phyloP scores from a whole-genome alignment of 805 yeast species.

The Cyberlindnera mississippiensis region DNA sequence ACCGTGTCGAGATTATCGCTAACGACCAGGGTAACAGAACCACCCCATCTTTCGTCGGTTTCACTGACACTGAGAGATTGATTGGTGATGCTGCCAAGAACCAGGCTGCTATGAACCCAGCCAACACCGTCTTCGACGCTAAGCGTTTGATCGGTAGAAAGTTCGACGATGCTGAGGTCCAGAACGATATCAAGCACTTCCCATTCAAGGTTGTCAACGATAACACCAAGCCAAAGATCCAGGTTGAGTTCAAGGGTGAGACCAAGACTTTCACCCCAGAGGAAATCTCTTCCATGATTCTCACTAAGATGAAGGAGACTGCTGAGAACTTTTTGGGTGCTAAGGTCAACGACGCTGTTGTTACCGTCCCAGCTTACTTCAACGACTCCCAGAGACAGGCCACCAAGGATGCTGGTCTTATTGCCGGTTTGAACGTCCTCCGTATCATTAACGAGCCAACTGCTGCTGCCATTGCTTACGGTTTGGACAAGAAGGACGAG shows the following conservation, averaged over 20 bases:
- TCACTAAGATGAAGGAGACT: conserved; percentile 84
- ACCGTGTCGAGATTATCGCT: conserved; percentile 92
- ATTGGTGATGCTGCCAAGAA: conserved; percentile 98
- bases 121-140: conserved; percentile 86
- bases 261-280: conserved; percentile 87
- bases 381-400: conserved; percentile 24
- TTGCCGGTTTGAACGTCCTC: conserved; percentile 22
- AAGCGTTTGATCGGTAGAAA: conserved; percentile 95
- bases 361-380: conserved; percentile 32
- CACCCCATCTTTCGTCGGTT: conserved; percentile 94
- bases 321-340: conserved; percentile 89
- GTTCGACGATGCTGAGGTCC: conserved; percentile 73
- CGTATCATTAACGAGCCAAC: conserved; percentile 24
- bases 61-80: conserved; percentile 91
- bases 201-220: conserved; percentile 78
- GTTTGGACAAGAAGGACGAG: conserved; percentile 73
- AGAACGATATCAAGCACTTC: conserved; percentile 74
- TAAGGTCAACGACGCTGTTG: conserved; percentile 85
- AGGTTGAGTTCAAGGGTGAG: conserved; percentile 60
- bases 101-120: conserved; percentile 96
- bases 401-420: conserved; percentile 22
- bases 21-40: conserved; percentile 99
- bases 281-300: conserved; percentile 91
- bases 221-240: conserved; percentile 72
- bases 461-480: conserved; percentile 51